Percentiles rank a stretch among this genome's conserved stretches.
Evolutionary conservation across 2,329 filamentous ascomycete species (phyloP).

Genomic region (Pseudogymnoascus sp.): DNA sequence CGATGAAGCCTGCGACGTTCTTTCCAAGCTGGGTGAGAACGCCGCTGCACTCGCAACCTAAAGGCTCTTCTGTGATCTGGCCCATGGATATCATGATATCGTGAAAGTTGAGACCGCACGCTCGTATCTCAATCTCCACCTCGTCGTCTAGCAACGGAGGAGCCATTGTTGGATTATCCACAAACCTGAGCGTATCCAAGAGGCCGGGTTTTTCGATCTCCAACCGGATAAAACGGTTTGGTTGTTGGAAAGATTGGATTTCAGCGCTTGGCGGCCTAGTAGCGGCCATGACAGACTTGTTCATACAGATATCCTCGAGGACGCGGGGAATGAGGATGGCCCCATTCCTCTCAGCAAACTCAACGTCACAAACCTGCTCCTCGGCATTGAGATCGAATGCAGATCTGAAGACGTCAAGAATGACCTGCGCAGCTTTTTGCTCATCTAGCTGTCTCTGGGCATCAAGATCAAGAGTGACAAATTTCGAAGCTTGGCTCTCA

Average conservation of each 20-base stretch:
- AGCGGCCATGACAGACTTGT: conserved; percentile 17
- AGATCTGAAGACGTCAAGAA: conserved; percentile 15
- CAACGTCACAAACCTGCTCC: conserved; percentile 15
- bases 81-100: too few species aligned
- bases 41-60: too few species aligned
- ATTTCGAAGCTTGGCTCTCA: conserved; percentile 12
- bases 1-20: conserved; percentile 19
- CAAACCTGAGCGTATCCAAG: conserved; percentile 24
- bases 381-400: conserved; percentile 11
- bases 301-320: conserved; percentile 25
- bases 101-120: too few species aligned
- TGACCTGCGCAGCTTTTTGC: conserved; percentile 16
- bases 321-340: conserved; percentile 22
- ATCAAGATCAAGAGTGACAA: conserved; percentile 20
- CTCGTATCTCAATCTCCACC: too few species aligned
- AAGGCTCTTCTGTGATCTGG: too few species aligned
- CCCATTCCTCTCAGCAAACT: conserved; percentile 20
- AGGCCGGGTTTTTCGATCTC: conserved; percentile 18
- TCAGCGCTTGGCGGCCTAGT: too few species aligned
- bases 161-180: conserved; percentile 13
- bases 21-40: not conserved
- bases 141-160: too few species aligned
- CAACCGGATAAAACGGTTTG: conserved; percentile 30
- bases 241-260: conserved; percentile 19
- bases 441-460: conserved; percentile 28